phyloP scores from a whole-genome alignment of 768 basidiomycete genomes.

The Chlorophyllum brunneum region DNA sequence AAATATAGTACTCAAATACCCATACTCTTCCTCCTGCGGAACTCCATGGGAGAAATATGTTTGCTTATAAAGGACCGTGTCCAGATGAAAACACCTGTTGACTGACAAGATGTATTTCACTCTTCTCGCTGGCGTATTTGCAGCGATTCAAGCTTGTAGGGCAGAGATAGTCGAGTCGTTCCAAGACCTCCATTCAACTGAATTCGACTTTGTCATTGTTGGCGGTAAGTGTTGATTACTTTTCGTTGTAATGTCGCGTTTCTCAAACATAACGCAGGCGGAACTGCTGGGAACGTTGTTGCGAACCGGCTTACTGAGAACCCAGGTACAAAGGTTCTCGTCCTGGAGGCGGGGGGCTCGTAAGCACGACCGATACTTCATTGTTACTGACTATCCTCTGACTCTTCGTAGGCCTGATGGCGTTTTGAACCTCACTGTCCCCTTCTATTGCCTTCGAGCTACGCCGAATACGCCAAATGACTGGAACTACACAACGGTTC shows the following conservation, averaged over 20 bases:
- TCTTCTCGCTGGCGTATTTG: neutral
- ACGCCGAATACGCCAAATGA: slow-evolving; percentile 19
- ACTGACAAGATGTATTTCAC: neutral
- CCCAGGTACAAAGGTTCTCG: slow-evolving; percentile 39
- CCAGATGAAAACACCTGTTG: neutral
- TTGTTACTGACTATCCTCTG: neutral
- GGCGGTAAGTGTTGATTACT: slow-evolving; percentile 10
- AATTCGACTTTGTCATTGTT: slow-evolving; percentile 15
- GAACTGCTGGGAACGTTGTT: slow-evolving; percentile 56
- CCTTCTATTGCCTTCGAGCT: slow-evolving; percentile 15
- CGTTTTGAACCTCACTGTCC: slow-evolving; percentile 12
- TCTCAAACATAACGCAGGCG: slow-evolving; percentile 23
- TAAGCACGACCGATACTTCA: slow-evolving; percentile 19
- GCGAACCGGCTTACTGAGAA: slow-evolving; percentile 54
- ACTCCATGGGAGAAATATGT: slow-evolving; percentile 5
- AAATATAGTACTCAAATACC: neutral
- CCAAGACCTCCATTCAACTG: neutral
- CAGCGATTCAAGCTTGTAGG: neutral
- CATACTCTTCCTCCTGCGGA: neutral
- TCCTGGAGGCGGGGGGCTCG: slow-evolving; percentile 59
- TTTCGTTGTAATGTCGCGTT: neutral
- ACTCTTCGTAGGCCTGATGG: slow-evolving; percentile 12
- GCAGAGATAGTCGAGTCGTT: slow-evolving; percentile 8
- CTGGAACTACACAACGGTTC: slow-evolving; percentile 25
- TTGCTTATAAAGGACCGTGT: neutral